Evolutionary conservation across 306 rosid genomes (phyloP), one percentile per base, ranked within the genome.

Genomic region (Trifolium subterraneum): DNA sequence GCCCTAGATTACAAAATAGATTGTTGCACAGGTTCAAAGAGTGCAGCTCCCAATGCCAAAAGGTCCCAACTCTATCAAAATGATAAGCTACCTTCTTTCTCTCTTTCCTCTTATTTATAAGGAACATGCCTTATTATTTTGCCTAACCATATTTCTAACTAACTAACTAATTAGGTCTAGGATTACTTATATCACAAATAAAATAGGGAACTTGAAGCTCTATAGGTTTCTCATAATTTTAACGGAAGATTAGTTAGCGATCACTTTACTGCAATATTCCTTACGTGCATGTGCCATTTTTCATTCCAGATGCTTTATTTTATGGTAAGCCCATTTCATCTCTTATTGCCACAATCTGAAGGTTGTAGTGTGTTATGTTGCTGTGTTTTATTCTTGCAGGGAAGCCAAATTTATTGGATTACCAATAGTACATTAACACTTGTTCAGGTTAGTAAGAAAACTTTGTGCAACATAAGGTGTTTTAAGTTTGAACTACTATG

Each of bases 361-460:
- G 29, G 58, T 27, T 64, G 59, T 71, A 83, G 72, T 75, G 72
- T 75, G 33, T 42, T 65, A 22, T 75, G 42, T 58, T 70, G 65
- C 76, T 44, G 13, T 73, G 79, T 81, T 38, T 41, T 66, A 7
- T 78, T 83, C 73, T 81, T 81, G 84, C 86, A 94, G 98, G 98
- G 98, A 41, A 94, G 96, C 88, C 95, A 81, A 59, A 78, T 91
- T 70, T 94, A 94, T 81, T 94, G 98, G 98, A 74, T 82, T 59
- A 88, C 95, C 23, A 94, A 91, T 86, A 86, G 91, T 78, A 88
- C 95, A 20, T 54, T 91, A 68, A 83, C 80, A 66, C 38, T 80
- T 45, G 50, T 85, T 68, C 97, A 94, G 97, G 98, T 91, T 54
- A 77, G 86, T 65, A 64, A 51, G 68, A 52, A 69, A 61, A 41